Base-by-base conservation (phyloP, 1,284 basidiomycete genomes). In the Ceratobasidium sp. region DNA sequence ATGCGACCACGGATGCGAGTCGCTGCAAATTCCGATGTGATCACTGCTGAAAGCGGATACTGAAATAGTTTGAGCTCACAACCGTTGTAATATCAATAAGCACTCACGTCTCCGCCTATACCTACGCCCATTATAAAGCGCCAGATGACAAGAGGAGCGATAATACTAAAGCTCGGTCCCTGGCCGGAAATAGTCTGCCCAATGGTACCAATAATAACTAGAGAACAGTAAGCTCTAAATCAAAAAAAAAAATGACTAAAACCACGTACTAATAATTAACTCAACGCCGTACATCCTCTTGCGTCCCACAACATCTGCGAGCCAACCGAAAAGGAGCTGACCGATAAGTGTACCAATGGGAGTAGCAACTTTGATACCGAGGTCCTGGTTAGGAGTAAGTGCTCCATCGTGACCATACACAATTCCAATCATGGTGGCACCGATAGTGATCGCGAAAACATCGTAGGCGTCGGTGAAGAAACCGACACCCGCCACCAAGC, bases 401-500 rank as follows among this genome's bases (percentile, higher is more conserved):
- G 85, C 82, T 66, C 42, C 18, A n/a, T 70, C 39, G 20, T 39
- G 5, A 7, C 63, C 63, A 23, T 77, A 95, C 66, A 95, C 91
- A 82, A 91, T 93, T 20, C 92, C 92, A 61, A 96, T 85, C 93
- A 95, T 95, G 0, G 87, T 86, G 0, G 92, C 90, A 0, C 90
- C 93, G 63, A 95, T 92, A 82, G 91, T 94, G 86, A 96, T 87
- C 79, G 84, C 85, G 80, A 81, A 81, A 44, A 80, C 79, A 49
- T 81, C 80, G 40, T 80, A 80, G 51, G 79, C 79, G 73, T 78
- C 94, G 58, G 94, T 94, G 86, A 94, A 95, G 87, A 95, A 95
- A 49, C 94, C 94, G 13, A 92, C 91, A 80, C 93, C 93, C 1
- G 94, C 93, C 4, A 95, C 92, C 67, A 92, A 80, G 83, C 89